These are phyloP conservation scores for Salix udensis DNA, from an alignment of 345 rosid genomes.

Conservation along the genomic window DNA sequence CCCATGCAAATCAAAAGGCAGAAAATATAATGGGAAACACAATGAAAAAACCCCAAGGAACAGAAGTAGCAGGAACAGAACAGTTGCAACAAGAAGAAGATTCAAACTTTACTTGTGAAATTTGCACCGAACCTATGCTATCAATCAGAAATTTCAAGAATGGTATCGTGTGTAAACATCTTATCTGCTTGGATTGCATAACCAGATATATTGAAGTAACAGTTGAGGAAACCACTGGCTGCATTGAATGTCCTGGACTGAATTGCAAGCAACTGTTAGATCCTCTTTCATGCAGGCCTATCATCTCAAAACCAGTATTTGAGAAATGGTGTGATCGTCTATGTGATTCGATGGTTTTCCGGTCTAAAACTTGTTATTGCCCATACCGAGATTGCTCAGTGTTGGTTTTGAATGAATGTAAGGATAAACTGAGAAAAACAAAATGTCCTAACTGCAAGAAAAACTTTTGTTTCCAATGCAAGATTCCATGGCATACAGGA, in stretches of 20 bases:
- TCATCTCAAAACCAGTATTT: slow-evolving; percentile 21
- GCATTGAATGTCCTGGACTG: slow-evolving; percentile 26
- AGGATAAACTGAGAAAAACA: slow-evolving; percentile 19
- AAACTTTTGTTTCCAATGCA: slow-evolving; percentile 28
- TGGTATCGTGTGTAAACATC: slow-evolving; percentile 17
- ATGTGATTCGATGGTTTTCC: slow-evolving; percentile 9
- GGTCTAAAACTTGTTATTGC: slow-evolving; percentile 25
- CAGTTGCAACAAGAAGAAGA: slow-evolving; percentile 8
- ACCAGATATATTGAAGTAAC: slow-evolving; percentile 19
- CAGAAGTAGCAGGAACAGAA: background rate
- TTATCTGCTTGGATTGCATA: slow-evolving; percentile 30
- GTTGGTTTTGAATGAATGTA: slow-evolving; percentile 33
- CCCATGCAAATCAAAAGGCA: background rate
- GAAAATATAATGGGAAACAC: slow-evolving; percentile 26
- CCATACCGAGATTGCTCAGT: slow-evolving; percentile 27
- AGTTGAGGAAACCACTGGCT: slow-evolving; percentile 17
- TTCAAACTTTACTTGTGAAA: slow-evolving; percentile 25
- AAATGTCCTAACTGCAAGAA: slow-evolving; percentile 29
- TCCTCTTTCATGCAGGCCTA: slow-evolving; percentile 21
- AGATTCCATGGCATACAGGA: slow-evolving; percentile 31
- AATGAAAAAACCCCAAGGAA: slow-evolving; percentile 2
- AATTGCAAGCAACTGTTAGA: slow-evolving; percentile 22
- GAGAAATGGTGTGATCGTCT: slow-evolving; percentile 32
- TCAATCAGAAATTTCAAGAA: slow-evolving; percentile 23
- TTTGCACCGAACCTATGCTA: slow-evolving; percentile 23